Evolutionary conservation across 1,284 basidiomycete genomes (phyloP).

Genomic region (Puccinia coronata): DNA sequence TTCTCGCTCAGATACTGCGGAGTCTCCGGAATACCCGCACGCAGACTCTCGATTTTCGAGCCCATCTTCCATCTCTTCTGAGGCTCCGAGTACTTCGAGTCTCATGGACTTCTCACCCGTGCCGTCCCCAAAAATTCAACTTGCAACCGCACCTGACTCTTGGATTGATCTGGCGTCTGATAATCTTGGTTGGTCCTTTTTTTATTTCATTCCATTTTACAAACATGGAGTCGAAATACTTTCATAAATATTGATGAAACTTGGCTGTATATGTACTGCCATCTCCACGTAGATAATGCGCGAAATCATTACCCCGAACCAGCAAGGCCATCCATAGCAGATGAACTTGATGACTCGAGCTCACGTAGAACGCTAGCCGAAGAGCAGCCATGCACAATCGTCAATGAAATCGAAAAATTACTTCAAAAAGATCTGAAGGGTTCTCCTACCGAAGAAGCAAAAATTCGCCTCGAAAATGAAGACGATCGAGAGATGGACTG

Average conservation of each 20-base stretch:
- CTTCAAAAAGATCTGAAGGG: not conserved
- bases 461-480: not conserved
- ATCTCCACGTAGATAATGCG: not conserved
- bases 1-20: not conserved
- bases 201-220: no score
- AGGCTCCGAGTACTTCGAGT: slow-evolving; percentile 24
- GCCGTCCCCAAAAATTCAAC: not conserved
- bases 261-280: no score
- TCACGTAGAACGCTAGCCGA: not conserved
- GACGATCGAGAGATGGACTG: no score
- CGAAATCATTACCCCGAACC: not conserved
- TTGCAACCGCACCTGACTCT: not conserved
- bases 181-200: not conserved
- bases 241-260: no score
- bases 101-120: not conserved
- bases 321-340: not conserved
- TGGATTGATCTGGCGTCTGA: not conserved
- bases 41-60: not conserved
- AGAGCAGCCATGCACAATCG: not conserved
- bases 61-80: not conserved
- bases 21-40: not conserved
- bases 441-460: not conserved
- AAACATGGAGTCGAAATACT: no score
- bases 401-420: not conserved
- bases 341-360: not conserved